Conservation (phyloP, 352 stramenopile species). For the Pythium rhizo-oryzae region DNA sequence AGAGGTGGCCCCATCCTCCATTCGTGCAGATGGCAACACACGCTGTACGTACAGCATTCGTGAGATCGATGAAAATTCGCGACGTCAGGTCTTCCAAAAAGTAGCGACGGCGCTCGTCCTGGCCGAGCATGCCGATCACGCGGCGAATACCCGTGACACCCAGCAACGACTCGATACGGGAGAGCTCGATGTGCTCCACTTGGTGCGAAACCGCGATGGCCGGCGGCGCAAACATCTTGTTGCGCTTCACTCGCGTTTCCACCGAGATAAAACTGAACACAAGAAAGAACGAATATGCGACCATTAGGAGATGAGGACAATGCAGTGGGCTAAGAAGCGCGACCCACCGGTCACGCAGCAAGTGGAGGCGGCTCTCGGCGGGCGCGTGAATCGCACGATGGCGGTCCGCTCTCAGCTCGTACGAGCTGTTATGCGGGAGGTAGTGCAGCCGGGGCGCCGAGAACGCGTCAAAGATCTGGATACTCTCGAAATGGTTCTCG, state of each 20-base stretch:
- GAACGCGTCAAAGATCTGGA: constrained; percentile 87
- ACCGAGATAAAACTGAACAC: constrained; percentile 65
- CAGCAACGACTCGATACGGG: constrained; percentile 86
- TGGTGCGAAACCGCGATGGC: constrained; percentile 55
- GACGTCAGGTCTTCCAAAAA: constrained; percentile 86
- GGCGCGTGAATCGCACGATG: constrained; percentile 60
- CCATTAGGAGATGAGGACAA: no score
- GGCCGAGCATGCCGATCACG: constrained; percentile 85
- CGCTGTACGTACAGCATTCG: constrained; percentile 46
- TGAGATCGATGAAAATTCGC: constrained; percentile 79
- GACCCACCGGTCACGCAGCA: constrained; percentile 70
- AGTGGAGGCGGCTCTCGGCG: constrained; percentile 56
- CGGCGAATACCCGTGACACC: constrained; percentile 73
- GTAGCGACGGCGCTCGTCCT: constrained; percentile 79
- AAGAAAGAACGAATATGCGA: not conserved
- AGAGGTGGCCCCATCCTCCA: not conserved
- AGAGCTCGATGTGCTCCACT: constrained; percentile 84
- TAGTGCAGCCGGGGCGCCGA: constrained; percentile 69
- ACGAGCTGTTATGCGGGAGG: constrained; percentile 65
- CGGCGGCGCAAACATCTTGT: constrained; percentile 80
- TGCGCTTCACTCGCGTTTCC: constrained; percentile 77
- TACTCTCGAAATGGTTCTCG: constrained; percentile 81
- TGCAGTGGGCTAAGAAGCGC: no score
- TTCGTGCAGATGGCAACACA: not conserved
- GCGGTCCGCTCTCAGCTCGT: constrained; percentile 62